phyloP scores from a whole-genome alignment of 2,329 filamentous ascomycete genomes.

The Coniella vitis region DNA sequence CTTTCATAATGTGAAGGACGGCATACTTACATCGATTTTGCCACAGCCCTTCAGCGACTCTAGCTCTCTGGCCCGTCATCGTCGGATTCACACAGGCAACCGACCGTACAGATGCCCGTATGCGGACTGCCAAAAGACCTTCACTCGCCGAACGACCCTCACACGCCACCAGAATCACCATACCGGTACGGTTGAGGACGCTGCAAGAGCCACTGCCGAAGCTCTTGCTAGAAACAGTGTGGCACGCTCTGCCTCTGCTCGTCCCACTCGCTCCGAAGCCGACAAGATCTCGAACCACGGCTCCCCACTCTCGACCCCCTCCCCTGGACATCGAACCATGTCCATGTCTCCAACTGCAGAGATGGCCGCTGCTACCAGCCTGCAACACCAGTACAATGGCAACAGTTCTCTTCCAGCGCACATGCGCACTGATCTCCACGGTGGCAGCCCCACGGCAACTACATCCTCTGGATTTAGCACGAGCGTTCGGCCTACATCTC shows the following conservation, averaged over 20 bases:
- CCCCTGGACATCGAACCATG: constrained; percentile 69
- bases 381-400: constrained; percentile 70
- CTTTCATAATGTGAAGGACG: not conserved
- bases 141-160: constrained; percentile 88
- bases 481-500: constrained; percentile 68
- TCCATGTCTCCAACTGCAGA: constrained; percentile 77
- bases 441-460: constrained; percentile 64
- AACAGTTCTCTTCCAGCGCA: constrained; percentile 77
- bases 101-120: constrained; percentile 96
- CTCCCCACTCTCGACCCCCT: constrained; percentile 73
- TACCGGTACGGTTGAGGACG: constrained; percentile 90
- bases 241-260: constrained; percentile 27
- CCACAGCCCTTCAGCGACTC: constrained; percentile 88
- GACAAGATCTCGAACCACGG: constrained; percentile 64
- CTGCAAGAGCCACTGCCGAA: constrained; percentile 79
- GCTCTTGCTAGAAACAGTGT: constrained; percentile 56
- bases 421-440: constrained; percentile 67
- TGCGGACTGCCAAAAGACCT: constrained; percentile 96
- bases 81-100: constrained; percentile 91
- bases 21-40: constrained; percentile 18
- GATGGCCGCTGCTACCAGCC: constrained; percentile 59
- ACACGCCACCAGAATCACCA: constrained; percentile 96
- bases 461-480: constrained; percentile 53
- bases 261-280: constrained; percentile 59
- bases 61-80: constrained; percentile 85